Percentiles rank a stretch among this genome's conserved stretches.
These are phyloP conservation scores for slime mould (Dictyostelium discoideum) DNA, from an alignment of 78 protist genomes.

Conservation along the genomic window DNA sequence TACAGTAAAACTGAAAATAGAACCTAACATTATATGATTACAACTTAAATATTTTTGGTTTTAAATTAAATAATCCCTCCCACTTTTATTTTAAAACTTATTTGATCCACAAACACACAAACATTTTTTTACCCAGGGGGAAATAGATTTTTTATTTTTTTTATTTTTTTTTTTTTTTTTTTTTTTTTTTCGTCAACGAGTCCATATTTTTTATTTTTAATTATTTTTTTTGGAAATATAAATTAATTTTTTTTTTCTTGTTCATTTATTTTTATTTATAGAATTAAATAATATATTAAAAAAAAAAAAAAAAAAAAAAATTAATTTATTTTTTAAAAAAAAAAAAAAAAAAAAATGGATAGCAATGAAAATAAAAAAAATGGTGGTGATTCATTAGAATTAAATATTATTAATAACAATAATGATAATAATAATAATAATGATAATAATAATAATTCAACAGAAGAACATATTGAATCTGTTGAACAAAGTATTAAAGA, in stretches of 20 bases:
- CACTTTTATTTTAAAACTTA: neutral
- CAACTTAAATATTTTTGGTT: neutral
- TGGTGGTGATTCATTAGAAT: neutral
- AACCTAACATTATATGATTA: neutral
- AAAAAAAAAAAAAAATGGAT: neutral
- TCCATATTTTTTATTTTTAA: too few relatives aligned
- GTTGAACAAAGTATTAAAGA: neutral
- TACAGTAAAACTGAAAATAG: neutral
- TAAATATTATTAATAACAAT: neutral
- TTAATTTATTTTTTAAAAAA: too few relatives aligned
- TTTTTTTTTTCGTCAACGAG: too few relatives aligned
- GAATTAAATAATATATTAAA: too few relatives aligned
- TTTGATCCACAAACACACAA: too few relatives aligned
- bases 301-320: neutral
- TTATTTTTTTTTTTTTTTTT: too few relatives aligned
- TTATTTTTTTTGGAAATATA: too few relatives aligned
- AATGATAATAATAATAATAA: too few relatives aligned
- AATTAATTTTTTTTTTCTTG: too few relatives aligned
- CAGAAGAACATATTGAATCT: neutral
- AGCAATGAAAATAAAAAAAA: neutral
- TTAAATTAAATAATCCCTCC: neutral
- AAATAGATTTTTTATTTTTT: too few relatives aligned
- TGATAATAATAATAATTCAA: neutral
- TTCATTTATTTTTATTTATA: too few relatives aligned
- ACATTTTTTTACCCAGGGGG: too few relatives aligned